Base-by-base conservation (phyloP, 2,329 filamentous ascomycete genomes). In the Biscogniauxia marginata region DNA sequence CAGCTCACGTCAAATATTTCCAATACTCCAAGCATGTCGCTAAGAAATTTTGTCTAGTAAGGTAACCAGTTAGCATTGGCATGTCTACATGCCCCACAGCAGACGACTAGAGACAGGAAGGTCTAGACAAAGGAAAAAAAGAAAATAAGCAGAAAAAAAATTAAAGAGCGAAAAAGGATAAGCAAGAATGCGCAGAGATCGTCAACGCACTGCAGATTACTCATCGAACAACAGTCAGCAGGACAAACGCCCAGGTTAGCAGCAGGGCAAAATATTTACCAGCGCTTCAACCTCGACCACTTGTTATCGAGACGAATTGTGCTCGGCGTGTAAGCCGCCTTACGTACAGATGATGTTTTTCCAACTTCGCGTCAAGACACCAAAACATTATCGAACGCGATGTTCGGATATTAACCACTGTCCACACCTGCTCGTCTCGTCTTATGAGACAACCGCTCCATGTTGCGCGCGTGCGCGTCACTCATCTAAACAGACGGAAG, bases 401-500 rank as follows among this genome's bases (percentile, higher is more conserved):
- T 39, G 30, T 8, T 16, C 30, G 30, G 30, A 39, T 39, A 39
- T 39, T 39, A 39, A 16, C 30, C 13, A 39, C 30, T 39, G 30
- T 39, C 13, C 30, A n/a, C 30, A n/a, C 30, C 30, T 39, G 30
- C 30, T n/a, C 30, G 13, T 16, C 6, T 58, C 50, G 44, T 44
- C 46, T 52, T 43, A 57, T 46, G 53, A 56, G 34, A 58, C 49
- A 47, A 34, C 22, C 53, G n/a, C 49, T 47, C 20, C 2, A 50
- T 44, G 25, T 34, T 46, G 19, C 45, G 18, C 45, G 45, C 49
- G 49, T 30, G 24, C 34, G 25, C 21, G 25, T 50, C 49, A 25
- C 30, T 50, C 24, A 47, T 34, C 52, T 55, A 55, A 54, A 46
- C 53, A 52, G 48, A 44, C 54, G 57, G 51, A 59, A 57, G 49